phyloP scores from a whole-genome alignment of 1,284 basidiomycete genomes.

The Cryptococcus jaspeensis region DNA sequence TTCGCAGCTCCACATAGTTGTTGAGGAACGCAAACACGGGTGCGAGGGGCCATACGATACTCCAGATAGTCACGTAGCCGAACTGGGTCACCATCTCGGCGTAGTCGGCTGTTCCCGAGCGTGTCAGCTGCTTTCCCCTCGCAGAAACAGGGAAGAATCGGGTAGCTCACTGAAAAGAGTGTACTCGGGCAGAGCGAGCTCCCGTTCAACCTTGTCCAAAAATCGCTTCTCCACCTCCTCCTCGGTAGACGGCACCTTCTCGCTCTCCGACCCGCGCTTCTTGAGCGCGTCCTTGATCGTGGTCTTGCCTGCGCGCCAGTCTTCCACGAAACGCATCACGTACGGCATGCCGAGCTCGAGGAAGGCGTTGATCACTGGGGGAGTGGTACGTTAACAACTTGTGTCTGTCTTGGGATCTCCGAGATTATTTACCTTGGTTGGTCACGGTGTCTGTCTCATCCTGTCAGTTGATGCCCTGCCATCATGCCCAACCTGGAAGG shows the following conservation, averaged over 20 bases:
- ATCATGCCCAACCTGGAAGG: no score
- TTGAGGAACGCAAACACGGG: conserved; percentile 58
- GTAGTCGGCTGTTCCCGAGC: conserved; percentile 62
- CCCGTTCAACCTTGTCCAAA: conserved; percentile 70
- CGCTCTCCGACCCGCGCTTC: conserved; percentile 8
- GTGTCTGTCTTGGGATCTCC: not conserved
- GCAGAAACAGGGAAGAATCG: not conserved
- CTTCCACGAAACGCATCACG: conserved; percentile 63
- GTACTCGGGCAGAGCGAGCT: conserved; percentile 80
- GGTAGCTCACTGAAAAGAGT: conserved; percentile 60
- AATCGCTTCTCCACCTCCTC: conserved; percentile 43
- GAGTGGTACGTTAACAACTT: not conserved
- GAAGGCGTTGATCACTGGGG: conserved; percentile 68
- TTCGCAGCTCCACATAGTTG: conserved; percentile 87
- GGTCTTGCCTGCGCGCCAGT: conserved; percentile 56
- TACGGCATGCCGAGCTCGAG: conserved; percentile 82
- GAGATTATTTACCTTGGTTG: conserved; percentile 61
- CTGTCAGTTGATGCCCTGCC: not conserved
- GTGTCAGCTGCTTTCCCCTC: not conserved
- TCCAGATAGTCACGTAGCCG: conserved; percentile 89
- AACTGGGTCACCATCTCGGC: conserved; percentile 92
- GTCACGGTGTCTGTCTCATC: conserved; percentile 70
- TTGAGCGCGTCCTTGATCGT: conserved; percentile 36
- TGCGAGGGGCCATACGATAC: conserved; percentile 90
- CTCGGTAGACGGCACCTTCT: conserved; percentile 19